Conservation (phyloP, 164 flowering plant species). For the Buxus sempervirens region DNA sequence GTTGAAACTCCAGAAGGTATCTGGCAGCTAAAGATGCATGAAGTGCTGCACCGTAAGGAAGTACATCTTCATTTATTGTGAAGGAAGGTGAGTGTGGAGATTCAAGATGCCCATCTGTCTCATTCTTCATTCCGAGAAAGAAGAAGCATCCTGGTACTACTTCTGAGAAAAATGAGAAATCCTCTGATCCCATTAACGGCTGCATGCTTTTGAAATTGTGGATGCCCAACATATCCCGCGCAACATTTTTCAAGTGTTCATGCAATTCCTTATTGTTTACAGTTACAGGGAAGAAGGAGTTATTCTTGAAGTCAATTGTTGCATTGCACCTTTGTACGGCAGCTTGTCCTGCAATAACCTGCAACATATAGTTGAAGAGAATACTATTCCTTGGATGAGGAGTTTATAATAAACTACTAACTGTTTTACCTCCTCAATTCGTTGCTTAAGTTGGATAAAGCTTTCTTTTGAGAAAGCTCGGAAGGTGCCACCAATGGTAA, state of each 20-base stretch:
- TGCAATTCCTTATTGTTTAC: slow-evolving; percentile 39
- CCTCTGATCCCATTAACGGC: slow-evolving; percentile 53
- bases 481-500: slow-evolving; percentile 54
- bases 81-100: slow-evolving; percentile 53
- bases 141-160: slow-evolving; percentile 41
- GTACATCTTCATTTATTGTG: slow-evolving; percentile 52
- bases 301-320: slow-evolving; percentile 34
- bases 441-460: slow-evolving; percentile 34
- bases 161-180: slow-evolving; percentile 48
- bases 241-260: slow-evolving; percentile 31
- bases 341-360: slow-evolving; percentile 54
- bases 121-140: slow-evolving; percentile 53
- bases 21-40: slow-evolving; percentile 69
- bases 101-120: slow-evolving; percentile 21
- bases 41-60: slow-evolving; percentile 74
- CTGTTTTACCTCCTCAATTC: slow-evolving; percentile 43
- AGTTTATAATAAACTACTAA: background rate
- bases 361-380: background rate
- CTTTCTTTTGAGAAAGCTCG: slow-evolving; percentile 41
- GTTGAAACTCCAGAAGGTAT: slow-evolving; percentile 35
- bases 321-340: slow-evolving; percentile 60
- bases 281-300: slow-evolving; percentile 36
- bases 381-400: background rate
- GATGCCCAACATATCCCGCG: slow-evolving; percentile 38
- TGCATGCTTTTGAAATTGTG: slow-evolving; percentile 29